Evolutionary conservation across 2,329 filamentous ascomycete species (phyloP).

Genomic region (Polychaeton citri): DNA sequence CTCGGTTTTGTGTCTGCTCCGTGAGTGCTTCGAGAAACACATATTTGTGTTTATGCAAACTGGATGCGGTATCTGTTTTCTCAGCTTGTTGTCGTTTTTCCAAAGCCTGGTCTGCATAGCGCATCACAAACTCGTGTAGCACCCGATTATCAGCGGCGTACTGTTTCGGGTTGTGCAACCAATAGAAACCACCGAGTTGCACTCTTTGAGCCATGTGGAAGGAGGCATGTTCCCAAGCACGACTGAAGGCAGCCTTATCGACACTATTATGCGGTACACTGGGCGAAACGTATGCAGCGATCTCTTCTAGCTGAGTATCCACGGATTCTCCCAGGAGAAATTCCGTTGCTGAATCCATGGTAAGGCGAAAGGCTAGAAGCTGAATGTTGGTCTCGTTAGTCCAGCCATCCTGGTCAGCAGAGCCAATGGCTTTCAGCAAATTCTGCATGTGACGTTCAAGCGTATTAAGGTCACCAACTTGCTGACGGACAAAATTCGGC

Average conservation of each 20-base stretch:
- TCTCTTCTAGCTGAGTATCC: too few relatives aligned
- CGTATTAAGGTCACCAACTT: slow-evolving; percentile 37
- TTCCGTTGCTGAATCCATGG: slow-evolving; percentile 52
- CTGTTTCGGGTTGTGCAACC: too few relatives aligned
- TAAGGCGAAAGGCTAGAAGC: slow-evolving; percentile 50
- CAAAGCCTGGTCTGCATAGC: too few relatives aligned
- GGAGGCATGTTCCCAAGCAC: too few relatives aligned
- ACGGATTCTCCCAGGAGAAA: slow-evolving; percentile 46
- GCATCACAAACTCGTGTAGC: too few relatives aligned
- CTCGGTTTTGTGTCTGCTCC: slow-evolving; percentile 30
- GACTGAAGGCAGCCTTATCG: too few relatives aligned
- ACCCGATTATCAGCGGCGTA: too few relatives aligned
- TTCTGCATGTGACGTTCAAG: slow-evolving; percentile 46
- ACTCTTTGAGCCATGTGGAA: too few relatives aligned
- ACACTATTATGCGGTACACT: too few relatives aligned
- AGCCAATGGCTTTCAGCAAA: too few relatives aligned
- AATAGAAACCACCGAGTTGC: too few relatives aligned
- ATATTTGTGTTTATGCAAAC: slow-evolving; percentile 32
- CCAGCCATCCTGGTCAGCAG: slow-evolving; percentile 35
- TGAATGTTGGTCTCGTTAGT: slow-evolving; percentile 37
- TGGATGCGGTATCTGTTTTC: slow-evolving; percentile 5
- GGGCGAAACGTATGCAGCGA: too few relatives aligned
- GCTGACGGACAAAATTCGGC: slow-evolving; percentile 36
- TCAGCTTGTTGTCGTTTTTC: slow-evolving; percentile 7
- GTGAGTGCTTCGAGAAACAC: slow-evolving; percentile 47